These are phyloP conservation scores for Stephania japonica DNA, from an alignment of 164 flowering plant genomes.

Conservation along the genomic window DNA sequence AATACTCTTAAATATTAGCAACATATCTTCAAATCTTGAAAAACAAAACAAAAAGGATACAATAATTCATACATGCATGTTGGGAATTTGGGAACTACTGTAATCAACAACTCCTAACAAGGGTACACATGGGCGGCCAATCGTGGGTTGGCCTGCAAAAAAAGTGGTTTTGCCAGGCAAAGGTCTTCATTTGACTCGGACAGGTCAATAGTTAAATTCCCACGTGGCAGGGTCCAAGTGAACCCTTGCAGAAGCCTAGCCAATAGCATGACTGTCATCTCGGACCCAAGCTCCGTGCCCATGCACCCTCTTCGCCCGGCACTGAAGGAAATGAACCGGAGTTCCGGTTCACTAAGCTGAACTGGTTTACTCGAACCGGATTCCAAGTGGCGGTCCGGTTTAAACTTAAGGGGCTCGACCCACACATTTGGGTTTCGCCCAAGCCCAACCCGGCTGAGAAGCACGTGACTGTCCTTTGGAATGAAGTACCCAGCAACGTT, in stretches of 20 bases:
- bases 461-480: constrained; percentile 26
- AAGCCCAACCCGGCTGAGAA: constrained; percentile 19
- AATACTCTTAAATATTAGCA: no score
- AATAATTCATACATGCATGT: no score
- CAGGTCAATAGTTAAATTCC: neutral
- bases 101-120: no score
- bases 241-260: neutral
- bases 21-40: no score
- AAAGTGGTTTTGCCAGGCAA: neutral
- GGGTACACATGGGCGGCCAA: neutral
- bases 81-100: no score
- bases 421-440: constrained; percentile 29
- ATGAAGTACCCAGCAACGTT: constrained; percentile 28
- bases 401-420: constrained; percentile 31
- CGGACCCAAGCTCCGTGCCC: constrained; percentile 24
- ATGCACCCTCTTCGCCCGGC: constrained; percentile 40
- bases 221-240: neutral
- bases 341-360: constrained; percentile 21
- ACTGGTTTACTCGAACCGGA: constrained; percentile 6
- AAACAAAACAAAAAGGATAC: no score
- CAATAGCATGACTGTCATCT: constrained; percentile 8
- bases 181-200: neutral
- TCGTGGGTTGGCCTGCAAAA: neutral
- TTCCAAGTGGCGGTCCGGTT: constrained; percentile 39
- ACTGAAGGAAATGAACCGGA: constrained; percentile 34